A percentile compares a stretch with the other conserved stretches of the same genome.
These are phyloP conservation scores for Sugiyamaella xylanicola DNA, from an alignment of 1,139 yeast species.

Conservation along the genomic window DNA sequence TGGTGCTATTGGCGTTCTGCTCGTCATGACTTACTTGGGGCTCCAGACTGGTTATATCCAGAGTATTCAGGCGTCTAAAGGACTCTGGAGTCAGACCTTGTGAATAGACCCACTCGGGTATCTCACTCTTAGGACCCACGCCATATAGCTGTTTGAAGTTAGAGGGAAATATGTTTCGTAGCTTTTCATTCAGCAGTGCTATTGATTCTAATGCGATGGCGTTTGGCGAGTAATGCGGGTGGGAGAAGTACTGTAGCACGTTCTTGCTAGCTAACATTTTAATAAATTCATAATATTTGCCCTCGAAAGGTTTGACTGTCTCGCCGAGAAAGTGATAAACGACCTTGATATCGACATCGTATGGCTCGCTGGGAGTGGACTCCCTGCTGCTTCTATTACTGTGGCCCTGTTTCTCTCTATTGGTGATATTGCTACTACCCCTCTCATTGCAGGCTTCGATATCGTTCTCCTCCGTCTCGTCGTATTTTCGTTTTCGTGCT, in stretches of 20 bases:
- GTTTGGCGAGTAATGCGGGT: conserved; percentile 63
- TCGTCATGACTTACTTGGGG: conserved; percentile 26
- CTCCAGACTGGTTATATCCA: conserved; percentile 30
- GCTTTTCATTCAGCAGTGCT: conserved; percentile 55
- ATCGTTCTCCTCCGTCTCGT: conserved; percentile 38
- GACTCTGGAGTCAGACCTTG: neutral
- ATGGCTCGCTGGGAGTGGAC: neutral
- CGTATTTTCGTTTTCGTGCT: conserved; percentile 13
- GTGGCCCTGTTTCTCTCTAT: too few species aligned
- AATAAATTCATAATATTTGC: conserved; percentile 47
- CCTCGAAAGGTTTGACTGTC: conserved; percentile 53
- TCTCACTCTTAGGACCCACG: conserved; percentile 22
- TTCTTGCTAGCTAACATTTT: conserved; percentile 46
- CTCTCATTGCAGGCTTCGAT: conserved; percentile 19
- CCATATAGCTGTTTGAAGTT: conserved; percentile 56
- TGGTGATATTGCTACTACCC: conserved; percentile 14
- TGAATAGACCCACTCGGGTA: conserved; percentile 24
- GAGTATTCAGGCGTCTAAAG: conserved; percentile 25
- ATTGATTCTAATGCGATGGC: conserved; percentile 60
- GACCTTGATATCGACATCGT: conserved; percentile 46
- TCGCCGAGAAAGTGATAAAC: conserved; percentile 80
- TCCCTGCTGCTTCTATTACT: too few species aligned
- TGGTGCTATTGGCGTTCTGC: conserved; percentile 16
- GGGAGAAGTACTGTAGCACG: conserved; percentile 69
- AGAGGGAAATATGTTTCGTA: conserved; percentile 57